Percentiles rank a stretch among this genome's conserved stretches.
Conservation (phyloP, 176 grass and related monocot species). For the Oryza punctata region DNA sequence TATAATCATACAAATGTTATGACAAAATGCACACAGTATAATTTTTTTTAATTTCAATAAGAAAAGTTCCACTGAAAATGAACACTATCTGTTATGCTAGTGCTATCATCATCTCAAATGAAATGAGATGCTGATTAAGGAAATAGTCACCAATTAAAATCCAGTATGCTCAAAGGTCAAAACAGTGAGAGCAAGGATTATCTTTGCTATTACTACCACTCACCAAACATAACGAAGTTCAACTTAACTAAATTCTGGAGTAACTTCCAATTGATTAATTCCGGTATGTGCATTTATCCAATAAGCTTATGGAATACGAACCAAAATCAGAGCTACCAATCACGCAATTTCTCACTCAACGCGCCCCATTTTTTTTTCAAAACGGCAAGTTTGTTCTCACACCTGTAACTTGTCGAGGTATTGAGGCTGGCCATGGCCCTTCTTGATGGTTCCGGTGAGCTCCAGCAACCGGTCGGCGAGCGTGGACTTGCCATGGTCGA, state of each 20-base stretch:
- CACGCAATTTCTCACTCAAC: not conserved
- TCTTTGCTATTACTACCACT: not conserved
- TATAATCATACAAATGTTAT: slow-evolving; percentile 26
- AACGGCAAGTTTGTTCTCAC: not conserved
- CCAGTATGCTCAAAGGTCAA: not conserved
- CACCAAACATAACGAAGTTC: not conserved
- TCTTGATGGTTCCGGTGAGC: slow-evolving; percentile 88
- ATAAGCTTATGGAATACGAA: not conserved
- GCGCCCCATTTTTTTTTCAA: not conserved
- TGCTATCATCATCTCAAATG: not conserved
- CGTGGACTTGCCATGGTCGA: slow-evolving; percentile 92
- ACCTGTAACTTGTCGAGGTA: slow-evolving; percentile 95
- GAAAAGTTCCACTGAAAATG: not conserved
- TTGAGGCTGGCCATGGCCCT: slow-evolving; percentile 83
- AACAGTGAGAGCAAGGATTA: not conserved
- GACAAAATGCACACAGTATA: slow-evolving; percentile 13
- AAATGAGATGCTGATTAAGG: slow-evolving; percentile 4
- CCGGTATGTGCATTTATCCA: not conserved
- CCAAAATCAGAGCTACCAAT: not conserved
- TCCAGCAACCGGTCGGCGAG: slow-evolving; percentile 86
- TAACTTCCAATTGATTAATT: not conserved
- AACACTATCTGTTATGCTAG: not conserved
- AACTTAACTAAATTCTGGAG: not conserved
- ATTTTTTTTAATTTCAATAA: not conserved
- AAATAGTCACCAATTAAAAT: not conserved